Evolutionary conservation across 495 filamentous ascomycete species (phyloP), one percentile per base, ranked within the genome.

Genomic region (Daldinia caldariorum): DNA sequence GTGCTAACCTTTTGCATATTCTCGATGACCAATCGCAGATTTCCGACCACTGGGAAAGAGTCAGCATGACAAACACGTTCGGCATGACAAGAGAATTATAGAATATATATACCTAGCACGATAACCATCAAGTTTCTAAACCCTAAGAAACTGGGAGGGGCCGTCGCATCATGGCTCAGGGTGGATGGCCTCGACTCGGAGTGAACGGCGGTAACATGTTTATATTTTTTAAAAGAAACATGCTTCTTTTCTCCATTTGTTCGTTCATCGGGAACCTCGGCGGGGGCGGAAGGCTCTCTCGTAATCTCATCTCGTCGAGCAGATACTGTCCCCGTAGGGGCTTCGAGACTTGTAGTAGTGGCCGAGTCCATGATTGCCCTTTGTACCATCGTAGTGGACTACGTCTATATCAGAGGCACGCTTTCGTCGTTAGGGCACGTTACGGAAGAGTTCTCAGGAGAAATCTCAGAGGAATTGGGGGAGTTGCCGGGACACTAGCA

Each of bases 111-210:
- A 95, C 93, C 88, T 58, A 97, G 79, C 39, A 97, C 92, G 67
- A 98, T 89, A 12, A 97, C 92, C 94, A 97, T 97, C 53, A 99
- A 83, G 71, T 99, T 99, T 35, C 94, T 84, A 73, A 99, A 98
- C 0, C 95, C 95, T 45, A 97, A 77, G 76, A 97, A 98, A 75
- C 91, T 97, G 20, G 94, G 91, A 14, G 88, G 80, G 8, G 79
- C 81, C 45, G 86, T 82, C 0, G 92, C 82, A 74, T 97, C 95
- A 58, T 92, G 89, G 80, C 92, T 97, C 18, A 99, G 84, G 69
- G 91, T 93, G 18, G 95, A 97, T 45, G 90, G 88, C 16, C 85
- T 86, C 35, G 83, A 78, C 66, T 85, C 68, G 10, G 90, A 88
- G 79, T 99, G 95, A 45, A 94, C 88, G 12, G 93, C 93, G 68